Base-by-base conservation (phyloP, 768 basidiomycete genomes). In the Tricholoma sp. region DNA sequence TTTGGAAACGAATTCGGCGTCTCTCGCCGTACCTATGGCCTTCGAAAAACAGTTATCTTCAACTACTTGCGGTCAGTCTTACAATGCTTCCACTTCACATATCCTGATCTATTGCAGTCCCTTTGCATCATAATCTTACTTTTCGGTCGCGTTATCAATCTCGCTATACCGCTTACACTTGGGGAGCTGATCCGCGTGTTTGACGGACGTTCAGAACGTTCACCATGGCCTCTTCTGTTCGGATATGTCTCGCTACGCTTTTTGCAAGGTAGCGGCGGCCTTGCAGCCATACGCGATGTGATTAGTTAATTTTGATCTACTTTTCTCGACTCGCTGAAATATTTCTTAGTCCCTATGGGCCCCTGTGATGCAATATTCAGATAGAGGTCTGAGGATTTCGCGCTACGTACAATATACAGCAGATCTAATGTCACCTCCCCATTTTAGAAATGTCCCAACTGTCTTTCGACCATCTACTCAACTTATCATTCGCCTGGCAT, bases 1-100 rank as follows among this genome's bases (percentile, higher is more conserved):
- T 91, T 35, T 78, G 80, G 71, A 74, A 68, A 14, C 84, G 92
- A 45, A 72, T 95, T 57, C 74, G 75, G 50, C 82, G 81, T 49
- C 76, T 96, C 41, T 70, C 79, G 12, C 94, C 93, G 1, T 89
- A 89, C 72, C 82, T 96, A 8, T 96, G 93, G 92, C 94, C 94
- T 5, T 78, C 79, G 32, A 88, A 84, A 60, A 81, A 76, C 59
- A 66, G 68, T 31, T 78, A 77, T 57, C 77, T 96, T 4, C 92
- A 94, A 69, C 65, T 86, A 41, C 71, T 89, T 55, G 89, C 88
- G 5, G 81, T 88, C 66, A 63, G 80, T 75, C 7, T 32, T 35
- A 50, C 55, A 59, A 24, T 59, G 3, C 24, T 27, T 22, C 12
- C 54, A 8, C 9, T 18, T 3, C 5, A 11, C 18, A 47, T 52